Percentiles rank a stretch among this genome's conserved stretches.
These are phyloP conservation scores for Papiliotrema laurentii DNA, from an alignment of 1,284 basidiomycete species.

Conservation along the genomic window DNA sequence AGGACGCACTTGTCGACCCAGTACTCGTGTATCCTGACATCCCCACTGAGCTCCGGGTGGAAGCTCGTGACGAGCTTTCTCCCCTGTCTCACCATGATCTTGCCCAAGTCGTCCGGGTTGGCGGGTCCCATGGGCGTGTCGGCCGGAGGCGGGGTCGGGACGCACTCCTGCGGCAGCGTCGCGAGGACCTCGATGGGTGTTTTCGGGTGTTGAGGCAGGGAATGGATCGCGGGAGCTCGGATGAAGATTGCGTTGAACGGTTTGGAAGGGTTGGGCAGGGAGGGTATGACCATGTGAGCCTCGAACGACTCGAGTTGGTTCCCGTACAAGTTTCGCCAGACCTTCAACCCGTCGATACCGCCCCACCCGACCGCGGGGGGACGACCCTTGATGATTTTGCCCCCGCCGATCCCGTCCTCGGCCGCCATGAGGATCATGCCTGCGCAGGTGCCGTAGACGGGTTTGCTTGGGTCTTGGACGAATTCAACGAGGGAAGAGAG, in stretches of 20 bases:
- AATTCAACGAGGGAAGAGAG: slow-evolving; percentile 72
- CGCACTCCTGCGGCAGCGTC: slow-evolving; percentile 58
- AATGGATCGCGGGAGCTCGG: slow-evolving; percentile 64
- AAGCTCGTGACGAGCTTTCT: slow-evolving; percentile 82
- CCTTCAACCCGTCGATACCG: slow-evolving; percentile 67
- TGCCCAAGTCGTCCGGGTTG: slow-evolving; percentile 54
- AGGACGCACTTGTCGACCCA: slow-evolving; percentile 44
- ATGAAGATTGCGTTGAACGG: slow-evolving; percentile 91
- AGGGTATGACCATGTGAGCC: slow-evolving; percentile 59
- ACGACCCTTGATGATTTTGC: slow-evolving; percentile 68
- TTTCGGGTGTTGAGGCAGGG: slow-evolving; percentile 42
- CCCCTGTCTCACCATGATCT: slow-evolving; percentile 84
- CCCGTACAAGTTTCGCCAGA: slow-evolving; percentile 76
- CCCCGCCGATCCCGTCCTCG: slow-evolving; percentile 59
- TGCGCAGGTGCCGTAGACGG: slow-evolving; percentile 95
- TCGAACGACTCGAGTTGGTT: slow-evolving; percentile 31
- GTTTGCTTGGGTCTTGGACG: slow-evolving; percentile 57
- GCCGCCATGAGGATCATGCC: slow-evolving; percentile 87
- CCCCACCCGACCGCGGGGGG: slow-evolving; percentile 62
- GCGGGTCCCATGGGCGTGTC: slow-evolving; percentile 38
- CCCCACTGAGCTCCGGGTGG: slow-evolving; percentile 88
- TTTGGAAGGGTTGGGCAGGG: slow-evolving; percentile 57
- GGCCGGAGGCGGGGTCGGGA: slow-evolving; percentile 51
- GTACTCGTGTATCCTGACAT: slow-evolving; percentile 77
- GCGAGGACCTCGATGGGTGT: slow-evolving; percentile 59